Evolutionary conservation across 1,284 basidiomycete species (phyloP), one percentile per base, ranked within the genome.

Genomic region (Trichosporon inkin): DNA sequence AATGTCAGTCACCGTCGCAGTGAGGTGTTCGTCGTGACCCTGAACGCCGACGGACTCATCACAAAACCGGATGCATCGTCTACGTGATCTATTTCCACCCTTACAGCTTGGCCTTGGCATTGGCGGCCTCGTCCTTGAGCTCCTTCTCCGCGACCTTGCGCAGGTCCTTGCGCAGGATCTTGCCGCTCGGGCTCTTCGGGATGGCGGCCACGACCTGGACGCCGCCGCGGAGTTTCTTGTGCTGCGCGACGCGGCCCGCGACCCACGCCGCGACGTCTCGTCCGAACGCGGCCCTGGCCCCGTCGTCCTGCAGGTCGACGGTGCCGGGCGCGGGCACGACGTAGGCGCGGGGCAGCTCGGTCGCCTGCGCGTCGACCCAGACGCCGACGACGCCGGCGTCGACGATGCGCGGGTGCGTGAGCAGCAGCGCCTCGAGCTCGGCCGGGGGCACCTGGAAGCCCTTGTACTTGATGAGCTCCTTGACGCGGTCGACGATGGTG

Each of bases 401-500:
- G 3, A 83, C 84, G 28, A 90, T 81, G 2, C 87, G 83, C 0
- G 86, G 84, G 68, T 92, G 88, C 6, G 82, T 82, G 13, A 92
- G 76, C 1, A 92, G 82, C 0, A 90, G 74, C 36, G 83, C 82
- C 71, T 92, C 90, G 1, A 93, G 81, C 67, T 92, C 90, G 0
- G 90, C 89, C 0, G 90, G 90, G 0, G 90, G 84, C 16, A 92
- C 74, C 67, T 78, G 77, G 61, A 71, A 77, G 24, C 78, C 78
- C 62, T 80, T 80, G 66, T 91, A 91, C 74, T 92, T 91, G 79
- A 92, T 89, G 35, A 92, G 77, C 71, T 92, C 90, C 68, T 92
- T 92, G 65, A 84, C 82, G 44, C 78, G 62, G 64, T 80, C 78
- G n/a, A 78, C 74, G 39, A 80, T 74, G n/a, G 49, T 24, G 47